Evolutionary conservation across 129 eudicot species (phyloP).

Genomic region (Flaveria sonorensis): DNA sequence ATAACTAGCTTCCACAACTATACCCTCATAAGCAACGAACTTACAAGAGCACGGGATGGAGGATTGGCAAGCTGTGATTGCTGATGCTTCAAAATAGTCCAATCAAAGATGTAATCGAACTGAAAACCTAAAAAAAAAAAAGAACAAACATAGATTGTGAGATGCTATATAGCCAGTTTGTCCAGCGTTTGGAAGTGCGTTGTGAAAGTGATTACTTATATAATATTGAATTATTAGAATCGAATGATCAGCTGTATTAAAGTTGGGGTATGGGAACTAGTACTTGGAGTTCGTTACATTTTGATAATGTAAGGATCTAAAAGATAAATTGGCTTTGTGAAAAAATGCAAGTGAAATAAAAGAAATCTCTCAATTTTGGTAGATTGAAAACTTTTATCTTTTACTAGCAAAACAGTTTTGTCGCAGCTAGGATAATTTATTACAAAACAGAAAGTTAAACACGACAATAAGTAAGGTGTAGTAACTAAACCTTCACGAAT

Average conservation of each 20-base stretch:
- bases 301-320: not conserved
- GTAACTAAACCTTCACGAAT: conserved; percentile 80
- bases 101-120: conserved; percentile 93
- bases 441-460: not conserved
- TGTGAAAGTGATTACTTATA: not conserved
- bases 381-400: not conserved
- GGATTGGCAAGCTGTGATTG: conserved; percentile 94
- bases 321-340: not conserved
- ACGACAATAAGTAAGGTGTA: not conserved
- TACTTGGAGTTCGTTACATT: not conserved
- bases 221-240: not conserved
- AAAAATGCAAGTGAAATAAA: not conserved
- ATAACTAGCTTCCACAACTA: not conserved
- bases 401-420: not conserved
- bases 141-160: not conserved
- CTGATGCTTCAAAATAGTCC: conserved; percentile 96
- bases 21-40: conserved; percentile 26
- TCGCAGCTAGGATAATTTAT: not conserved
- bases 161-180: not conserved
- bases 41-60: conserved; percentile 91
- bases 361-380: not conserved
- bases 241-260: not conserved
- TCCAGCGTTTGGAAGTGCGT: not conserved
- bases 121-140: conserved; percentile 69
- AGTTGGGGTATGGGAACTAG: not conserved